Base-by-base conservation (phyloP, 495 filamentous ascomycete genomes). In the Xylaria sp. region DNA sequence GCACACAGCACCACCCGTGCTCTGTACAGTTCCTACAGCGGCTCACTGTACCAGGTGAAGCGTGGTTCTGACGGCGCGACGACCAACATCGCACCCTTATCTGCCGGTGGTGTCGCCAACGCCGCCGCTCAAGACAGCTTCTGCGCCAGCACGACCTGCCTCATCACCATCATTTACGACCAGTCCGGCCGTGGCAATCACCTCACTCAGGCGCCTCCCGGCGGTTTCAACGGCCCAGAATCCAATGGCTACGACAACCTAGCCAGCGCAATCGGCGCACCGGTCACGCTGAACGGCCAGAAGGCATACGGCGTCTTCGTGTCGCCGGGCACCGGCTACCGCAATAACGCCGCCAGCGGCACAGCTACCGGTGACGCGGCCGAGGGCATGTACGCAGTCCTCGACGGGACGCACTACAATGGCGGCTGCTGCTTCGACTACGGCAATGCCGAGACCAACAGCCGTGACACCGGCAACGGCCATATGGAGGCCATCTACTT, bases 401-500 rank as follows among this genome's bases (percentile, higher is more conserved):
- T 90, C 26, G 88, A 90, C 59, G 88, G 87, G 2, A 88, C 86
- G 8, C 86, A 89, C 71, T 89, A 87, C 79, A 89, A 89, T 65
- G 80, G 68, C 43, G 82, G 41, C 35, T 90, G 88, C 82, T 90
- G 88, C 80, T 90, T 87, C 72, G 88, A 90, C 77, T 90, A 90
- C 62, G 88, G 87, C 64, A 90, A 90, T 58, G 87, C 87, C 52
- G 88, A 90, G 78, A 84, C 80, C 31, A 87, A 74, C 74, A 85
- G 77, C 69, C 76, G 35, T 11, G 87, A 89, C 71, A 89, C 86
- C 1, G 88, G 88, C 53, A 82, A 82, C 69, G 87, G 85, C 68
- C 87, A 89, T 71, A 89, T 90, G 88, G 88, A 90, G 76, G 85
- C 87, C 46, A 85, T 90, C 76, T 90, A 90, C 81, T 89, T 76